Percentiles rank a stretch among this genome's conserved stretches.
Conservation (phyloP, 139 green algal genomes). For the Nannochloris sp. region DNA sequence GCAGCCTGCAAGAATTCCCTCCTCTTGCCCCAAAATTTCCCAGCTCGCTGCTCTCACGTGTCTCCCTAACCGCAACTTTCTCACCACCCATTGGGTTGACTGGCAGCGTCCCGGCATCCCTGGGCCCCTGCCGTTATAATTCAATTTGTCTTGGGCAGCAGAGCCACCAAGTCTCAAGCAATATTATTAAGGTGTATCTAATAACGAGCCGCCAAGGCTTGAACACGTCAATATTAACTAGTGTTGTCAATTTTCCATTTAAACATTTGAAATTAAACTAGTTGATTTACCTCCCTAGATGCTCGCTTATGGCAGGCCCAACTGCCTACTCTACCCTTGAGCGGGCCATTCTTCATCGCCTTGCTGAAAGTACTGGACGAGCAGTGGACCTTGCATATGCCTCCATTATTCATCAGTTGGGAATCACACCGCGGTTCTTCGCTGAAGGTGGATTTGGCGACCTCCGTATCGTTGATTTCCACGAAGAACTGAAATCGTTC, state of each 20-base stretch:
- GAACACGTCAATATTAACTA: background rate
- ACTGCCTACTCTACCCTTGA: background rate
- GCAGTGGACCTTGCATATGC: slow-evolving; percentile 29
- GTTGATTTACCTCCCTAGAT: too few species aligned
- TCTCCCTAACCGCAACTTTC: too few species aligned
- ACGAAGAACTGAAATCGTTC: slow-evolving; percentile 27
- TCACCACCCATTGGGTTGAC: too few species aligned
- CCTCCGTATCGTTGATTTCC: slow-evolving; percentile 32
- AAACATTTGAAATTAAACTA: background rate
- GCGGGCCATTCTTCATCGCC: background rate
- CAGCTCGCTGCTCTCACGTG: too few species aligned
- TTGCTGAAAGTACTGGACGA: slow-evolving; percentile 4
- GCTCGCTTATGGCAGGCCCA: too few species aligned
- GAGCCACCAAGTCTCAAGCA: background rate
- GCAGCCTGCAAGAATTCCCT: too few species aligned
- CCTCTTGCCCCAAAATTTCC: too few species aligned
- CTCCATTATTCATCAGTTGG: slow-evolving; percentile 30
- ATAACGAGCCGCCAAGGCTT: background rate
- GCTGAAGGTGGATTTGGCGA: slow-evolving; percentile 33
- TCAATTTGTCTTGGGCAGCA: background rate
- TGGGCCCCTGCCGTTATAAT: background rate
- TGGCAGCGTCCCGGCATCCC: too few species aligned
- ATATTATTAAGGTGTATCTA: background rate
- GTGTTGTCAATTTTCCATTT: background rate
- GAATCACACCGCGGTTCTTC: slow-evolving; percentile 32